Percentiles rank a stretch among this genome's conserved stretches.
Evolutionary conservation across 2,329 filamentous ascomycete species (phyloP).

Genomic region (Aspergillus sp.): DNA sequence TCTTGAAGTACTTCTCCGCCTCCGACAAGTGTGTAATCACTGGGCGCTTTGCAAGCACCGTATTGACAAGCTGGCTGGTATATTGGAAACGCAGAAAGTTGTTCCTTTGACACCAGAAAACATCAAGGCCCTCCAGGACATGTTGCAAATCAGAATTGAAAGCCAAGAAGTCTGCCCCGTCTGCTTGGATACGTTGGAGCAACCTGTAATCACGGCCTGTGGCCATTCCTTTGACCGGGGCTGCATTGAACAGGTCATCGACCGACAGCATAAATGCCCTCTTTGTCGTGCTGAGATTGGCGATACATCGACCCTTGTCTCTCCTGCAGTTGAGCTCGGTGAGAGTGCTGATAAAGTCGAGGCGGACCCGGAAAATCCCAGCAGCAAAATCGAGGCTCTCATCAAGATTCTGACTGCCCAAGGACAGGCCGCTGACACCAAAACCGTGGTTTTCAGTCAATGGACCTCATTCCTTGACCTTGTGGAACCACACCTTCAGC

Average conservation of each 20-base stretch:
- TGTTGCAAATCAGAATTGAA: constrained; percentile 72
- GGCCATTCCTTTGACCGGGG: constrained; percentile 71
- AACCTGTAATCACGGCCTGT: constrained; percentile 78
- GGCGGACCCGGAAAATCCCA: constrained; percentile 61
- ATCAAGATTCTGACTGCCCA: constrained; percentile 70
- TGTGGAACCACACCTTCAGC: constrained; percentile 63
- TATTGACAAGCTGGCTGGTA: constrained; percentile 65
- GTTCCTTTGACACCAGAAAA: constrained; percentile 71
- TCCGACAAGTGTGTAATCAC: constrained; percentile 84
- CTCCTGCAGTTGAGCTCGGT: constrained; percentile 57
- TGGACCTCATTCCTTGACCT: constrained; percentile 77
- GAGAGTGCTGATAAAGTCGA: constrained; percentile 44
- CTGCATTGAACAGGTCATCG: constrained; percentile 72
- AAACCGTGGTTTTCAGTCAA: constrained; percentile 77
- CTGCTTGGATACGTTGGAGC: constrained; percentile 67
- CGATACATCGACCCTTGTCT: constrained; percentile 58
- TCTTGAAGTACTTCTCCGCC: constrained; percentile 73
- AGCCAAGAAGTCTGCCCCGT: constrained; percentile 78
- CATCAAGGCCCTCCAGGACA: constrained; percentile 64
- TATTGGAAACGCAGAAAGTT: constrained; percentile 63
- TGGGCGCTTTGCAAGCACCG: constrained; percentile 76
- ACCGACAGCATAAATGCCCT: constrained; percentile 74
- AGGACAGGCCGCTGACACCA: constrained; percentile 60
- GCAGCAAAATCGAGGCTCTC: constrained; percentile 77
- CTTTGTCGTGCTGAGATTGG: constrained; percentile 71